Base-by-base conservation (phyloP, 208 protist genomes). In the Trypanosoma boissoni region DNA sequence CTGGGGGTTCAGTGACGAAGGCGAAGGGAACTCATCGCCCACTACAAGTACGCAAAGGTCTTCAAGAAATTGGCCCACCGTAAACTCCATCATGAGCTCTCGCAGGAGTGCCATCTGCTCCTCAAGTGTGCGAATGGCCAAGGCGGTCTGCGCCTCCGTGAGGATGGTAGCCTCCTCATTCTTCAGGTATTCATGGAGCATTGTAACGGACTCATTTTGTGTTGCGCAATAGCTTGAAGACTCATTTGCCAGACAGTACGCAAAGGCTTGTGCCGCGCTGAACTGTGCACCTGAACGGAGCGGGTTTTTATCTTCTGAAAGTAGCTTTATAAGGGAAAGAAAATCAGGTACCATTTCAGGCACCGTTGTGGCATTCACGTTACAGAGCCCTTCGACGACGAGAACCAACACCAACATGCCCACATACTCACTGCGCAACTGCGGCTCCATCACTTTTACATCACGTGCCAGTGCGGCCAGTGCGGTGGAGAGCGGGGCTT, bases 351-450 rank as follows among this genome's bases (percentile, higher is more conserved):
- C 66, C 20, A 90, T 44, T 55, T 80, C 73, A 23, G 80, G 67
- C 1, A 84, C 64, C 2, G 53, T 67, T 9, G 62, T 68, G 3
- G 84, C 88, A 63, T 94, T 90, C 43, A 86, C 72, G 70, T 94
- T 94, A 58, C 78, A 85, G 18, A 91, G 39, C 14, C 56, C 74
- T 57, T 94, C 79, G 5, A 84, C 73, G 12, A 67, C 72, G 27
- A 89, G 63, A 28, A 94, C 60, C 53, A 94, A 60, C 16, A 80
- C 69, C 31, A 87, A 74, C 73, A 94, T 85, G 43, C 88, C 88
- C 4, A 70, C 61, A 77, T 88, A 86, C 52, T 88, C 74, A 9
- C 21, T 51, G 14, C 72, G 68, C 26, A 91, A 67, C 28, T 52
- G 39, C 16, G 68, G 68, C 74, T 91, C 76, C 26, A 76, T 56